Evolutionary conservation across 2,329 filamentous ascomycete genomes (phyloP).

Genomic region (Aspergillus calidoustus): DNA sequence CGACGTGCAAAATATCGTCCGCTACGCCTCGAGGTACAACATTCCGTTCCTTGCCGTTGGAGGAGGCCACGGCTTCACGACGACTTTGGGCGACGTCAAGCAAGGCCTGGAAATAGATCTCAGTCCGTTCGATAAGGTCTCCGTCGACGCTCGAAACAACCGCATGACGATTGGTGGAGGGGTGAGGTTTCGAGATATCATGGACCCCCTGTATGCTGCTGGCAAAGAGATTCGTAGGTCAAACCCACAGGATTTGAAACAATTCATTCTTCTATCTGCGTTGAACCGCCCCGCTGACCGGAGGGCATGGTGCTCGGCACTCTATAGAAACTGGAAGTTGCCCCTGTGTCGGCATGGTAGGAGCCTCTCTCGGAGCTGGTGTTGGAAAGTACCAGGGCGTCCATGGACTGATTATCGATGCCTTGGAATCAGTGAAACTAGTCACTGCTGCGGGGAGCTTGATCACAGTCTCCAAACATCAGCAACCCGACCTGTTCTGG

Average conservation of each 20-base stretch:
- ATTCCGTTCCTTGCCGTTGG: constrained; percentile 8
- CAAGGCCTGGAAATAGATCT: constrained; percentile 13
- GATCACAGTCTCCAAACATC: neutral
- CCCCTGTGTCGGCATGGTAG: constrained; percentile 12
- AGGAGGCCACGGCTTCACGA: constrained; percentile 5
- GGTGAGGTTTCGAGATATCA: constrained; percentile 3
- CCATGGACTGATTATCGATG: constrained; percentile 9
- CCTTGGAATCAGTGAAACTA: neutral
- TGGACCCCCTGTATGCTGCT: constrained; percentile 2
- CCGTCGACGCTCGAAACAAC: neutral
- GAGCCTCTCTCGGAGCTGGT: constrained; percentile 7
- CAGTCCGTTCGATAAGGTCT: neutral
- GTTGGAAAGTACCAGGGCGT: constrained; percentile 12
- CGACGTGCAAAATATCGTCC: constrained; percentile 5
- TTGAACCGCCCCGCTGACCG: neutral
- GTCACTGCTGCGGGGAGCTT: neutral
- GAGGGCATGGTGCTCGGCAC: neutral
- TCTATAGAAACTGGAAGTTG: constrained; percentile 2
- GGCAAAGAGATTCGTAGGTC: constrained; percentile 11
- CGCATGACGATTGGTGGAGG: constrained; percentile 3
- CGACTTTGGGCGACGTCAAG: neutral
- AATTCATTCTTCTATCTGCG: too few species aligned
- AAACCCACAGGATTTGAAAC: neutral
- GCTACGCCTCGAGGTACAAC: neutral
- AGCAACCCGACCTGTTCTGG: constrained; percentile 14